Evolutionary conservation across 2,329 filamentous ascomycete genomes (phyloP), one percentile per base, ranked within the genome.

Genomic region (Apiospora aurea): DNA sequence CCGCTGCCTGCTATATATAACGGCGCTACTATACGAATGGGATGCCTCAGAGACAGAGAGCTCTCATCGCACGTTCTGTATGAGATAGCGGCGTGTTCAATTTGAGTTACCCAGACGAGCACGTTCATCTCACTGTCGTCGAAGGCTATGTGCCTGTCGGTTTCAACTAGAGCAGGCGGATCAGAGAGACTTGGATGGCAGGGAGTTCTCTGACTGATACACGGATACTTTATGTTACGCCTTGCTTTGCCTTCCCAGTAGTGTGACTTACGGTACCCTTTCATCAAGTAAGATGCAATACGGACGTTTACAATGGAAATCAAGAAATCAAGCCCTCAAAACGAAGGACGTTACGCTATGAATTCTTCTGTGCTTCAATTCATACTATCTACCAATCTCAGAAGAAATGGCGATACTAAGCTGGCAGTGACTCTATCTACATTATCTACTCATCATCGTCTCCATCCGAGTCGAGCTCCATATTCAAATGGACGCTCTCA

Each of bases 401-500:
- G 21, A 26, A 51, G 16, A 46, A 18, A 16, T 18, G 44, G 14
- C 14, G 2, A 18, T 46, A 21, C 16, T 6, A 46, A 46, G 14
- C 44, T 18, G 18, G 44, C 44, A 46, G 5, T 16, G 16, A 6
- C 44, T 46, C 46, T 11, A n/a, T 10, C 46, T 51, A n/a, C 34
- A n/a, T n/a, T n/a, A 26, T 21, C 41, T 67, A 26, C n/a, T 69
- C 75, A 2, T 77, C 76, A 4, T 78, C 78, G 0, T 79, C 78
- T 7, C 74, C 74, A 10, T 78, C 76, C 16, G 75, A 76, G 57
- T 90, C 88, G 13, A 90, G 78, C 66, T 88, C 87, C 87, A 90
- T 90, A 71, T 90, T 88, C 71, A 90, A 81, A 79, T 90, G 87
- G 16, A 90, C 85, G 72, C 88, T 90, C 71, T 85, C 87, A 71